Base-by-base conservation (phyloP, 169 alveolate genomes). In the Eimeria maxima region DNA sequence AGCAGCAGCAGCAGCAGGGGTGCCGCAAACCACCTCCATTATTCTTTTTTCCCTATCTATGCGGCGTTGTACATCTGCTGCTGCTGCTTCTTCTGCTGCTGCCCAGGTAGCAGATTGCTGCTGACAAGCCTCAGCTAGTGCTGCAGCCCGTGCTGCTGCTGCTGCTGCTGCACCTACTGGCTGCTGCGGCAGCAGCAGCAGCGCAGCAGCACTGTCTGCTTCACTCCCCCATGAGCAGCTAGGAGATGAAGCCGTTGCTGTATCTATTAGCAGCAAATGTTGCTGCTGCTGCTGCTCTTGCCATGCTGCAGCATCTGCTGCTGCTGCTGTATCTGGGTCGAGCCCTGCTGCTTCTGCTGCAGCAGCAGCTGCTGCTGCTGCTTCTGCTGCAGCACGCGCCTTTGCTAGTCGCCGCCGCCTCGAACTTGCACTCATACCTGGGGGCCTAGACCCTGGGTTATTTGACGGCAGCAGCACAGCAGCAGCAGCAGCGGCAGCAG, bases 361-460 rank as follows among this genome's bases (percentile, higher is more conserved):
- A 7, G 57, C 57, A 6, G 83, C 83, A 22, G 83, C 83, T 29
- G 83, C 83, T 29, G 83, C 83, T n/a, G 83, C 83, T 73, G 83
- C 83, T 73, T 73, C 83, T 73, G 83, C 83, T 73, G 83, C 83
- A 29, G 83, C 83, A 29, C 83, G 44, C 50, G 83, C 83, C 83
- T 73, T 73, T 7, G 83, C 83, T 47, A 73, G 83, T 47, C 83
- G 83, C 83, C 83, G 44, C 50, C 83, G 44, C 83, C 83, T n/a
- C 8, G 83, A 73, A 47, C 83, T 73, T n/a, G 83, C 83, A 73
- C 83, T 73, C 83, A 73, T 73, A 4, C 83, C 83, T 10, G 83
- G 83, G n/a, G 83, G 83, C 45, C 83, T 73, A 3, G 50, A 44
- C 16, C 47, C 83, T 14, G 83, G 45, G 38, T 73, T 73, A 4